A percentile compares a stretch with the other conserved stretches of the same genome.
Evolutionary conservation across 2,329 filamentous ascomycete species (phyloP).

Genomic region (Aspergillus floridensis): DNA sequence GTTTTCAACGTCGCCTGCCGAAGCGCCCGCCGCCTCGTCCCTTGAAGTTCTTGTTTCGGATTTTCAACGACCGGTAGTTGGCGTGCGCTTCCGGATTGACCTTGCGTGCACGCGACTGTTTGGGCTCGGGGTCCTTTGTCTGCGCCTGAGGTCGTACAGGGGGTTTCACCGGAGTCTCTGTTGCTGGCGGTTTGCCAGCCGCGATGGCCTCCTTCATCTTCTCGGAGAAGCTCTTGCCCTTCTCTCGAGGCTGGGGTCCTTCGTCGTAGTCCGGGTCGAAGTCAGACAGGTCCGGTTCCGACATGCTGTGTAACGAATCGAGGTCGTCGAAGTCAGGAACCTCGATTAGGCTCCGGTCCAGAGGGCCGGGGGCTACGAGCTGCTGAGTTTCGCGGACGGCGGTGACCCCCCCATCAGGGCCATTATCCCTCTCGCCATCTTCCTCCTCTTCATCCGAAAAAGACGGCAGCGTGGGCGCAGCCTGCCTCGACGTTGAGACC

Average conservation of each 20-base stretch:
- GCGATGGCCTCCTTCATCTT: conserved; percentile 39
- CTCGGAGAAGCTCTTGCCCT: conserved; percentile 35
- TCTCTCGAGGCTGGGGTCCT: conserved; percentile 17
- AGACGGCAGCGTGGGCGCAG: conserved; percentile 17
- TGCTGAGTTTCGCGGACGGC: conserved; percentile 32
- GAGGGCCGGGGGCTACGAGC: conserved; percentile 6
- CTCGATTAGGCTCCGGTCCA: conserved; percentile 9
- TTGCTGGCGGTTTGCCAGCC: conserved; percentile 16
- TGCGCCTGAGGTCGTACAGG: background rate
- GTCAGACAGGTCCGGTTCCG: conserved; percentile 28
- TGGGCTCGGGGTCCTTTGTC: conserved; percentile 23
- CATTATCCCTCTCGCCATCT: background rate
- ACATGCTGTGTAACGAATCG: conserved; percentile 28
- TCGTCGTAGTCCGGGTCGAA: conserved; percentile 31
- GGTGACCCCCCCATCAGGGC: conserved; percentile 28
- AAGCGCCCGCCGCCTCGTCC: conserved; percentile 38
- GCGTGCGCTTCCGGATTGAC: conserved; percentile 48
- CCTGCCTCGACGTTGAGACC: conserved; percentile 29
- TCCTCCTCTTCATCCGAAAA: conserved; percentile 19
- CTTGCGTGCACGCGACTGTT: conserved; percentile 33
- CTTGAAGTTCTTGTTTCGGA: conserved; percentile 39
- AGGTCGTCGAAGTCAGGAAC: conserved; percentile 12
- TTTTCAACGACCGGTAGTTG: conserved; percentile 50
- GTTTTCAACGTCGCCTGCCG: conserved; percentile 30
- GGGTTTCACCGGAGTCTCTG: conserved; percentile 17